A percentile compares a stretch with the other conserved stretches of the same genome.
Conservation (phyloP, 305 asterid species). For the Fraxinus velutina region DNA sequence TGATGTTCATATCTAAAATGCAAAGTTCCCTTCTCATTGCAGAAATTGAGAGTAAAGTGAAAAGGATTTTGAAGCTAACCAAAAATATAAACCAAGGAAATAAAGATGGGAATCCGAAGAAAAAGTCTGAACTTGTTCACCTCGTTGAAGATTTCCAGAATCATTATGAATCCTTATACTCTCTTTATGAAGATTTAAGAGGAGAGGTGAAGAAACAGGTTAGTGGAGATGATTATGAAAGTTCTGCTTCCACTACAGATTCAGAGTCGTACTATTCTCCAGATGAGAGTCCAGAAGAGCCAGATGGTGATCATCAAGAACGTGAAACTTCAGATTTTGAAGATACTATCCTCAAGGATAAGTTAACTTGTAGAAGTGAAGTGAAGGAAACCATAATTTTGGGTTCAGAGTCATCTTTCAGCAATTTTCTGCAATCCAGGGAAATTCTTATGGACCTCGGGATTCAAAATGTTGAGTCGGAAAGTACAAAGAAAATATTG, state of each 20-base stretch:
- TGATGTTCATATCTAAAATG: background rate
- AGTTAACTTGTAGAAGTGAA: constrained; percentile 52
- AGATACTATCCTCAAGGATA: constrained; percentile 54
- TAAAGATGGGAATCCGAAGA: constrained; percentile 55
- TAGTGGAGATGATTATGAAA: constrained; percentile 23
- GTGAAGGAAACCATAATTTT: constrained; percentile 30
- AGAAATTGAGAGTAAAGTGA: constrained; percentile 49
- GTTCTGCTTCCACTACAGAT: constrained; percentile 37
- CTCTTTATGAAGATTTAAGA: constrained; percentile 53
- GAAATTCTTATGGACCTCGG: constrained; percentile 28
- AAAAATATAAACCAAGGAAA: constrained; percentile 49
- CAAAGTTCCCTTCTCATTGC: constrained; percentile 24
- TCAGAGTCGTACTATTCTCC: constrained; percentile 50
- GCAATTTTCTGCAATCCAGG: constrained; percentile 19
- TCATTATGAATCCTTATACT: constrained; percentile 57
- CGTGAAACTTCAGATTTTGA: constrained; percentile 42
- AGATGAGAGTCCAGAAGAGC: constrained; percentile 27
- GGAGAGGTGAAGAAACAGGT: constrained; percentile 54
- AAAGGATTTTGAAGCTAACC: constrained; percentile 34
- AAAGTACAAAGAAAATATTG: constrained; percentile 14
- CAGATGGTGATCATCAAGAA: constrained; percentile 18
- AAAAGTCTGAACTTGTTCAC: constrained; percentile 48
- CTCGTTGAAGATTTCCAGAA: constrained; percentile 60
- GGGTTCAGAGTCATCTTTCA: constrained; percentile 10
- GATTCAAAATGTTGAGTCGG: constrained; percentile 28